These are phyloP conservation scores for Solanum gracilifrons DNA, from an alignment of 257 asterid species.

Conservation along the genomic window DNA sequence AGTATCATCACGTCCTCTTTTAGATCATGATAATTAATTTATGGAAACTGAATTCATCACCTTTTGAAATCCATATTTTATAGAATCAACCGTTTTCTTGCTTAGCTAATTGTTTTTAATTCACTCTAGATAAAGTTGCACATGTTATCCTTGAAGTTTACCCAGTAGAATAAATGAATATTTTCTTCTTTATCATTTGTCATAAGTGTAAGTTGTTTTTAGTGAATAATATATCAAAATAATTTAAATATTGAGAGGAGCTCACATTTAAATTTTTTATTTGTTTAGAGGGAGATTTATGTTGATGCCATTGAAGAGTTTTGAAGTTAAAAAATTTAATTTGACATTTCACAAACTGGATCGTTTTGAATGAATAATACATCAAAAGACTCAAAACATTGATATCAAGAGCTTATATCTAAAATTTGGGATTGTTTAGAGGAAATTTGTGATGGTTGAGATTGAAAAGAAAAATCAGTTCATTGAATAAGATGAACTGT, in stretches of 20 bases:
- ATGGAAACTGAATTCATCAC: background rate
- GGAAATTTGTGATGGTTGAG: background rate
- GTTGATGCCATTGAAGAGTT: background rate
- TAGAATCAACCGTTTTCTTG: background rate
- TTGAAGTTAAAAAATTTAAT: no score
- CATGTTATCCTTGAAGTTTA: background rate
- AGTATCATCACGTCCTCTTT: no score
- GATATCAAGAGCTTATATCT: background rate
- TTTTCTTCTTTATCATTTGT: background rate
- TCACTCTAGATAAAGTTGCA: background rate
- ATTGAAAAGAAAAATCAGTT: no score
- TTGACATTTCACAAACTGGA: background rate
- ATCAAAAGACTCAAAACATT: background rate
- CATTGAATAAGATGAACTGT: background rate
- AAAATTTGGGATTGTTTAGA: background rate
- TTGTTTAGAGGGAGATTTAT: background rate
- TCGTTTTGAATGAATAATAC: no score
- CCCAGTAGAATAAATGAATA: background rate
- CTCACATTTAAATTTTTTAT: no score
- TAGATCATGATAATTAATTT: no score
- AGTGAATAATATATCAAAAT: no score
- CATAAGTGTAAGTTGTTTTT: background rate
- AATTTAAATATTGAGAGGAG: background rate
- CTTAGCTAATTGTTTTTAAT: background rate
- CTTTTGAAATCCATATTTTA: background rate